Conservation (phyloP, 352 stramenopile species). For the Phytophthora foliorum region DNA sequence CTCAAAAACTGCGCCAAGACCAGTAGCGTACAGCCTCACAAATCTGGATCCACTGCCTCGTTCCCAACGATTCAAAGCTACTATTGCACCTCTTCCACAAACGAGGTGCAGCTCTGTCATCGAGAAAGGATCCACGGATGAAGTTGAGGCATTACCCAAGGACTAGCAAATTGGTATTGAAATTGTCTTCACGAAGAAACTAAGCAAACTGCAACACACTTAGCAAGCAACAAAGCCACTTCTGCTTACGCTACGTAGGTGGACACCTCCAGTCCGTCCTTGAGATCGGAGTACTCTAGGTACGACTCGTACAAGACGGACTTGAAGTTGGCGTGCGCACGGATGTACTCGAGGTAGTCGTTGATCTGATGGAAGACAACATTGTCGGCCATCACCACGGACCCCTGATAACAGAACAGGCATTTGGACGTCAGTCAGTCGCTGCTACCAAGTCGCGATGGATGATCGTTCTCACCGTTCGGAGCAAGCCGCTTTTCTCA, state of each 20-base stretch:
- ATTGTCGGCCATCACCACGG: slow-evolving; percentile 55
- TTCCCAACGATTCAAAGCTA: slow-evolving; percentile 25
- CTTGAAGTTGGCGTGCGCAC: slow-evolving; percentile 35
- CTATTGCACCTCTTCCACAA: slow-evolving; percentile 2
- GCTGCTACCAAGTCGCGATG: neutral
- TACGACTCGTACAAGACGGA: slow-evolving; percentile 49
- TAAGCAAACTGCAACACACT: neutral
- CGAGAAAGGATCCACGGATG: slow-evolving; percentile 8
- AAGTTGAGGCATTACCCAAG: neutral
- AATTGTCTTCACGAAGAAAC: neutral
- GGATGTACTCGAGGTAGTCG: slow-evolving; percentile 56
- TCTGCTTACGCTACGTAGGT: slow-evolving; percentile 28
- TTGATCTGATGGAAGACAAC: slow-evolving; percentile 39
- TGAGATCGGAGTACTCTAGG: slow-evolving; percentile 48
- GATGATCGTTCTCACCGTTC: slow-evolving; percentile 23
- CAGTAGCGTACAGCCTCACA: slow-evolving; percentile 63
- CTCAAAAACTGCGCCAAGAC: slow-evolving; percentile 41
- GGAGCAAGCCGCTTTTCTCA: slow-evolving; percentile 40
- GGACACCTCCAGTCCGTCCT: slow-evolving; percentile 50
- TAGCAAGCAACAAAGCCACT: neutral
- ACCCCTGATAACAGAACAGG: slow-evolving; percentile 28
- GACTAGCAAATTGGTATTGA: neutral
- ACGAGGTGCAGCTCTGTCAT: slow-evolving; percentile 1
- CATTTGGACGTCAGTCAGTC: neutral
- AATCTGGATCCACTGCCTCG: slow-evolving; percentile 42